phyloP scores from a whole-genome alignment of 495 filamentous ascomycete species.

The Tuber aestivum region DNA sequence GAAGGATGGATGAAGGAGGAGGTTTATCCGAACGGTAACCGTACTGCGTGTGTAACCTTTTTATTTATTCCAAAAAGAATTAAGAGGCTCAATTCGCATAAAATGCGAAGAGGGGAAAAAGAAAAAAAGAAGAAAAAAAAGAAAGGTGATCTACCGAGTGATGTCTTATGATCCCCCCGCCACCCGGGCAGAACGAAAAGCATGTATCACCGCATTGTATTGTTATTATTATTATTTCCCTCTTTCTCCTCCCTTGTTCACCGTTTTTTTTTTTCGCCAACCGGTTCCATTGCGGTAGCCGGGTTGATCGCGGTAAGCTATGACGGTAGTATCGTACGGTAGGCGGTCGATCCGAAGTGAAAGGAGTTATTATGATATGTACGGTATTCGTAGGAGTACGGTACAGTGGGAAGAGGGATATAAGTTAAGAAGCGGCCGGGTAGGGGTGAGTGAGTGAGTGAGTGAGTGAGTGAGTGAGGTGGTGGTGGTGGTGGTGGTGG shows the following conservation, averaged over 20 bases:
- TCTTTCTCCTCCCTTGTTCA: not conserved
- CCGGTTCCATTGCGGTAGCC: too few species aligned
- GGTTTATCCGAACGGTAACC: not conserved
- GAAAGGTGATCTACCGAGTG: not conserved
- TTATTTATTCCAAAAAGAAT: too few species aligned
- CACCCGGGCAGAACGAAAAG: not conserved
- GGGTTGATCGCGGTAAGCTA: not conserved
- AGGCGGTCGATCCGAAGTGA: not conserved
- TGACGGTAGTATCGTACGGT: too few species aligned
- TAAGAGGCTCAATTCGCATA: not conserved
- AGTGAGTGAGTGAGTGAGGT: too few species aligned
- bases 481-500: not conserved
- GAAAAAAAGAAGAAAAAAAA: not conserved
- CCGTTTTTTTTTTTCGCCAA: not conserved
- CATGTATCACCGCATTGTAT: not conserved
- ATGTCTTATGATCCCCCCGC: not conserved
- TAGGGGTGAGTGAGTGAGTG: too few species aligned
- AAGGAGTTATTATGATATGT: too few species aligned
- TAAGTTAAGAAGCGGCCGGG: not conserved
- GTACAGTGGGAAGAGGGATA: not conserved
- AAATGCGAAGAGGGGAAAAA: not conserved
- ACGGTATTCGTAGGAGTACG: too few species aligned
- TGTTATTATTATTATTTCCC: not conserved
- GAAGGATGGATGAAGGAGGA: too few species aligned
- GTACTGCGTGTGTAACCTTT: not conserved